These are phyloP conservation scores for Begonia fuchsioides DNA, from an alignment of 306 rosid species.

Conservation along the genomic window DNA sequence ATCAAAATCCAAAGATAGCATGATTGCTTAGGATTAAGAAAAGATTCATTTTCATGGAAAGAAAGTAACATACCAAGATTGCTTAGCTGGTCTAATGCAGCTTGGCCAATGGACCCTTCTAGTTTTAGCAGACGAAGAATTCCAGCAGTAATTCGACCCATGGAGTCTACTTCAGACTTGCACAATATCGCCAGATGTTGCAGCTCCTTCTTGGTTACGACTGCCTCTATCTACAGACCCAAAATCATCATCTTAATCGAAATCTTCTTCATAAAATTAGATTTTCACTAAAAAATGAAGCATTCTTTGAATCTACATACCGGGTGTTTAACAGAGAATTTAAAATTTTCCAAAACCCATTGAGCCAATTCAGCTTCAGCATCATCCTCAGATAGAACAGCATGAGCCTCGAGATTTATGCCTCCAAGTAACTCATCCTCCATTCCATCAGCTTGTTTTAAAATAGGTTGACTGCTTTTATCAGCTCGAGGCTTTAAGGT, in stretches of 20 bases:
- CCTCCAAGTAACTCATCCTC: conserved; percentile 51
- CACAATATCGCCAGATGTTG: conserved; percentile 73
- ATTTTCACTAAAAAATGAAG: too few relatives aligned
- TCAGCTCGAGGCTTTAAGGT: conserved; percentile 55
- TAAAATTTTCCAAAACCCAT: conserved; percentile 78
- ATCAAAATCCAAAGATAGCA: too few relatives aligned
- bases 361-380: conserved; percentile 40
- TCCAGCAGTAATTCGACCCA: too few relatives aligned
- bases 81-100: conserved; percentile 68
- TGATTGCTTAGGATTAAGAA: background rate
- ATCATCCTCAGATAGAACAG: conserved; percentile 42
- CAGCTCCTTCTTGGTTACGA: conserved; percentile 83
- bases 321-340: conserved; percentile 70
- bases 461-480: too few relatives aligned
- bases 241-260: background rate
- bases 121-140: too few relatives aligned
- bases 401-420: conserved; percentile 54
- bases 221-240: conserved; percentile 59
- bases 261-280: too few relatives aligned
- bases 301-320: conserved; percentile 27
- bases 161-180: conserved; percentile 96
- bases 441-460: too few relatives aligned
- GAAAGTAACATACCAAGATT: conserved; percentile 39
- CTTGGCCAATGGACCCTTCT: conserved; percentile 79
- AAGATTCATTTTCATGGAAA: conserved; percentile 3